These are phyloP conservation scores for Epithele typhae DNA, from an alignment of 768 basidiomycete species.

Conservation along the genomic window DNA sequence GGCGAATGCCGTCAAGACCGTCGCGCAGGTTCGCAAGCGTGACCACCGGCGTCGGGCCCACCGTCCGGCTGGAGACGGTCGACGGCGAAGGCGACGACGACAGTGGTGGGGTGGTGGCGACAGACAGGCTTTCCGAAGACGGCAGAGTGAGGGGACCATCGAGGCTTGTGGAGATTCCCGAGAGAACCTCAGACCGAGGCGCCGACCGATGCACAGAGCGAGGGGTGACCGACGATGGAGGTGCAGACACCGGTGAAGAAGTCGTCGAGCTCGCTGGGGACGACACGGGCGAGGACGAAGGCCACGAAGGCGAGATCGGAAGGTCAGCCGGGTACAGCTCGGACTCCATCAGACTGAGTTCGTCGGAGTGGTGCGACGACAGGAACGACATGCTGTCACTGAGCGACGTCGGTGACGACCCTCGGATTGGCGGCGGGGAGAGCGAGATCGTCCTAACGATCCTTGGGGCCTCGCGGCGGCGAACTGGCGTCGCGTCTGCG, in stretches of 20 bases:
- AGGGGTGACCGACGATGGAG: conserved; percentile 6
- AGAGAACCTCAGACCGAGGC: conserved; percentile 10
- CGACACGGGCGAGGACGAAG: conserved; percentile 25
- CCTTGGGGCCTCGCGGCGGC: conserved; percentile 14
- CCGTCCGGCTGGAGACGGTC: conserved; percentile 32
- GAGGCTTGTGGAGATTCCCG: conserved; percentile 4
- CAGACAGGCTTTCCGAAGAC: neutral
- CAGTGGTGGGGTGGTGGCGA: conserved; percentile 25
- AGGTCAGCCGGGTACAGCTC: conserved; percentile 27
- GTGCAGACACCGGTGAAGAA: conserved; percentile 16
- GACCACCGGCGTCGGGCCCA: conserved; percentile 29
- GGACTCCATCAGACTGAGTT: conserved; percentile 42
- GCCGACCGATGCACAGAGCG: too few relatives aligned
- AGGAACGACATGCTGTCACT: conserved; percentile 39
- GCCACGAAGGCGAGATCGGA: conserved; percentile 34
- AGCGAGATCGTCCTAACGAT: conserved; percentile 27
- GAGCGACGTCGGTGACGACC: conserved; percentile 29
- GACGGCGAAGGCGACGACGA: conserved; percentile 32
- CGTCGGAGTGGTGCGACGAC: conserved; percentile 73
- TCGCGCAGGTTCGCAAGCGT: conserved; percentile 44
- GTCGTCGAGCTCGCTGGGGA: conserved; percentile 15
- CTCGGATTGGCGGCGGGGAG: conserved; percentile 41
- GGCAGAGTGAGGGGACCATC: conserved; percentile 11
- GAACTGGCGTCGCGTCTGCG: conserved; percentile 5
- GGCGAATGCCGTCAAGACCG: conserved; percentile 53